Evolutionary conservation across 176 grass and related monocot genomes (phyloP).

Genomic region (Microstegium vimineum): DNA sequence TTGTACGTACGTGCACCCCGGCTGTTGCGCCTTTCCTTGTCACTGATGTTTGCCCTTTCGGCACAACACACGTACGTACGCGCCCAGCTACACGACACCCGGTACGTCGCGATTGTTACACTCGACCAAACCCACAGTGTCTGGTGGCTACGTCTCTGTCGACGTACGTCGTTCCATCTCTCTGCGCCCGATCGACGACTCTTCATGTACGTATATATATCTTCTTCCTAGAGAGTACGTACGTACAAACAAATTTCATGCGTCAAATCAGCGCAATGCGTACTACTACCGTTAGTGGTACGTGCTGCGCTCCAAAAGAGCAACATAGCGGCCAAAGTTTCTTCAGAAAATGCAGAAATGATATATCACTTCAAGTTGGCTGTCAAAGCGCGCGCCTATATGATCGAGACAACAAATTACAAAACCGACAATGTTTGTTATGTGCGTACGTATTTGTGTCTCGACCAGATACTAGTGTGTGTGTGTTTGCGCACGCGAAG

Average conservation of each 20-base stretch:
- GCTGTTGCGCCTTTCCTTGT: background rate
- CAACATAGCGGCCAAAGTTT: background rate
- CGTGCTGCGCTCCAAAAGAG: background rate
- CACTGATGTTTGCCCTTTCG: background rate
- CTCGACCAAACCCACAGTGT: background rate
- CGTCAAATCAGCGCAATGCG: background rate
- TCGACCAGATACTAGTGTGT: no score
- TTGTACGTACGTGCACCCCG: no score
- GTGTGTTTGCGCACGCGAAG: no score
- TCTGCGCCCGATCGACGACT: background rate
- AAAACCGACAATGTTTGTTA: no score
- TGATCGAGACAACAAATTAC: no score
- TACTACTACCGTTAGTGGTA: conserved; percentile 7
- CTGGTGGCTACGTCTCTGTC: background rate
- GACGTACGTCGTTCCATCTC: background rate
- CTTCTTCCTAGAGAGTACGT: background rate
- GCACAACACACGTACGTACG: background rate
- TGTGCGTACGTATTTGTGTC: no score
- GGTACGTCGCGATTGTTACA: background rate
- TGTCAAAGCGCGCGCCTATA: background rate
- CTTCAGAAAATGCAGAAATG: background rate
- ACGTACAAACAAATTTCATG: background rate
- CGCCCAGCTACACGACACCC: no score
- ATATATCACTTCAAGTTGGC: background rate
- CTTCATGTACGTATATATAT: background rate